phyloP scores from a whole-genome alignment of 176 grass and related monocot species.

The Pharus latifolius region DNA sequence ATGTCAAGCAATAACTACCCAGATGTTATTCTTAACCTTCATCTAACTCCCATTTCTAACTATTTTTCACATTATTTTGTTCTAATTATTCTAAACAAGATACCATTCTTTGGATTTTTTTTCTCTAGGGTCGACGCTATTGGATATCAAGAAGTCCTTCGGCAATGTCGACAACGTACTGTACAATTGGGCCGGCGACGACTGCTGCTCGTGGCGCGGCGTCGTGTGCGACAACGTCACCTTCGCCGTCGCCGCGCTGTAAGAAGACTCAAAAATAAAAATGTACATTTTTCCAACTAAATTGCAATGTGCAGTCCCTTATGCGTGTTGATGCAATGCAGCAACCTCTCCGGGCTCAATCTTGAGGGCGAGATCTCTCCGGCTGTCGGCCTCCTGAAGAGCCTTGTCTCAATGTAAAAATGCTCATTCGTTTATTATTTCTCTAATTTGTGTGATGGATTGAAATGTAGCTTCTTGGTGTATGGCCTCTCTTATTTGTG shows the following conservation, averaged over 20 bases:
- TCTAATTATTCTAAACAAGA: no score
- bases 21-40: no score
- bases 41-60: no score
- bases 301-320: not conserved
- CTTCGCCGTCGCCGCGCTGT: conserved; percentile 82
- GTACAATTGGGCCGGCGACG: conserved; percentile 72
- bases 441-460: not conserved
- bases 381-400: conserved; percentile 68
- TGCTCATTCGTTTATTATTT: not conserved
- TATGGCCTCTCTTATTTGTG: not conserved
- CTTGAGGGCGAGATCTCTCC: conserved; percentile 91
- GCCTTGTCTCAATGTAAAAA: conserved; percentile 65
- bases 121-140: conserved; percentile 66
- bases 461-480: not conserved
- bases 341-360: conserved; percentile 83
- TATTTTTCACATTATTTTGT: no score
- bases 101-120: no score
- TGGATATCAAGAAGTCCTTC: conserved; percentile 95
- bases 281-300: not conserved
- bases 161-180: conserved; percentile 86
- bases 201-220: conserved; percentile 85
- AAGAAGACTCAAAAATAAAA: conserved; percentile 16
- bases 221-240: conserved; percentile 91
- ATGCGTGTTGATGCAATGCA: conserved; percentile 24
- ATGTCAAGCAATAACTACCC: no score